Evolutionary conservation across 2,329 filamentous ascomycete genomes (phyloP), one percentile per base, ranked within the genome.

Genomic region (Macroventuria anomochaeta): DNA sequence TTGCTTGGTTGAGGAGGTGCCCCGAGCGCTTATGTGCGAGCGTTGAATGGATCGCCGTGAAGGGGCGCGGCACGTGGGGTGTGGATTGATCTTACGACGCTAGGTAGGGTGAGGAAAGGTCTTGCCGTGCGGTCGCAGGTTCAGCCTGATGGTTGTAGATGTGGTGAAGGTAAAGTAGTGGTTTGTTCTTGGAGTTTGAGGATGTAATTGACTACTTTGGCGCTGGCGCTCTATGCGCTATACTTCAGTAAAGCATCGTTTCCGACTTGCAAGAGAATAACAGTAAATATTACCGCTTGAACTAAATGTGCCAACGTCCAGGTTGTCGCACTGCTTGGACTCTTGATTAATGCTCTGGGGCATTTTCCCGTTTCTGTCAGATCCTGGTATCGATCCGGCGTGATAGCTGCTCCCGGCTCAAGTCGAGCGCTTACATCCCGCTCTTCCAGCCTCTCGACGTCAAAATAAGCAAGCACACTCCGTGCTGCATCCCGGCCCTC

Each of bases 41-140:
- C 48, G 42, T 46, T 47, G 25, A 42, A 28, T 46, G 36, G 42
- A 46, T 46, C 46, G 37, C 7, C 37, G 25, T 46, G 42, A 28
- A 37, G 23, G 42, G 17, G 49, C 10, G 31, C 37, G 42, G 42
- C 49, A 53, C 49, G 49, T 53, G 49, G 44, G 38, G 25, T 53
- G 42, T 46, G 49, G 42, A 18, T 23, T 11, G 7, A 21, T 34
- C 18, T 21, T 1, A 26, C 23, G 8, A 29, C 48, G 36, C 48
- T 52, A 52, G 36, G 15, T 13, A 18, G 40, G 5, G 36, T 21
- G 29, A 4, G 23, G 40, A 13, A 36, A 21, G 29, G 41, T 40
- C 15, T n/a, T 42, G 36, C 49, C 42, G 42, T 31, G 36, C 21
- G 49, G 49, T 46, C 25, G 49, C 49, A 53, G 49, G 25, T 41